phyloP scores from a whole-genome alignment of 441 rosid species.

The Bocquillonia castaneifolia region DNA sequence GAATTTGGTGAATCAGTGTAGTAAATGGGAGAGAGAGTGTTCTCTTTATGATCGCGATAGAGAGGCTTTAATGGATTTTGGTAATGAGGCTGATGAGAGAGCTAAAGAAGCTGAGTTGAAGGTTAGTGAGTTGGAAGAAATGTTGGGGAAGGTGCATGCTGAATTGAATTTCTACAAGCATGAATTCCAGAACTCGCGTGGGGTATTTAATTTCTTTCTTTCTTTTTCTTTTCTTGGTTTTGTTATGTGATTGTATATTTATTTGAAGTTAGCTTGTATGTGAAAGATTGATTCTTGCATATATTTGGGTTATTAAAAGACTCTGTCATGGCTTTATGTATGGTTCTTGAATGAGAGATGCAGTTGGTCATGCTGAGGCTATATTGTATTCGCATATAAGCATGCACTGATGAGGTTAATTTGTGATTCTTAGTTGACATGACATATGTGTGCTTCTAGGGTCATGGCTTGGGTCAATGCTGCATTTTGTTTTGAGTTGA shows the following conservation, averaged over 20 bases:
- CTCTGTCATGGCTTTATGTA: not conserved
- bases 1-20: slow-evolving; percentile 60
- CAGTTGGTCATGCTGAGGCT: too few relatives aligned
- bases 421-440: not conserved
- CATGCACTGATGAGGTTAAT: not conserved
- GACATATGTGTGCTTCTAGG: not conserved
- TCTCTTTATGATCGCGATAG: slow-evolving; percentile 69
- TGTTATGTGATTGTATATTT: too few relatives aligned
- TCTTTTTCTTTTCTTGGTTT: too few relatives aligned
- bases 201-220: too few relatives aligned
- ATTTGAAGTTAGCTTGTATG: not conserved
- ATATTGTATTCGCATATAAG: not conserved
- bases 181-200: slow-evolving; percentile 21
- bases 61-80: slow-evolving; percentile 82
- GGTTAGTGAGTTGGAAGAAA: slow-evolving; percentile 56
- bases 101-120: slow-evolving; percentile 62
- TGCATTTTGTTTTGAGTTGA: slow-evolving; percentile 1
- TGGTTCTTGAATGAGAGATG: too few relatives aligned
- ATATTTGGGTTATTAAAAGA: not conserved
- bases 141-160: slow-evolving; percentile 33
- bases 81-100: slow-evolving; percentile 71
- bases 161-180: slow-evolving; percentile 40
- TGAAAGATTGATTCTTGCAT: not conserved
- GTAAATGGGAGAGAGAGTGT: slow-evolving; percentile 68
- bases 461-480: not conserved